Percentiles rank a stretch among this genome's conserved stretches.
Conservation (phyloP, 1,139 yeast genomes). For the Arxiozyma slooffiae region DNA sequence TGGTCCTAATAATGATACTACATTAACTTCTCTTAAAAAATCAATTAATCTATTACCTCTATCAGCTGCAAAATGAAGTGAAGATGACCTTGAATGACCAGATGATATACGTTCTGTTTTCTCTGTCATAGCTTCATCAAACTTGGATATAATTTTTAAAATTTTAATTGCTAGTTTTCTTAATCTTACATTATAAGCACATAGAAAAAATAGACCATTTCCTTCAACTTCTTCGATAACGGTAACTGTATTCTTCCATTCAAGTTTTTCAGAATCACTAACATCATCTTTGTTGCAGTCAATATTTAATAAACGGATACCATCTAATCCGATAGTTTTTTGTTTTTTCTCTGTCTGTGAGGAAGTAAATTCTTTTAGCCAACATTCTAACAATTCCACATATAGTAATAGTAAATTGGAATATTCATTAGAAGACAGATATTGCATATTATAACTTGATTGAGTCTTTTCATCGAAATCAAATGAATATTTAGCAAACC, state of each 20-base stretch:
- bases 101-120: slow-evolving; percentile 30
- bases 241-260: slow-evolving; percentile 68
- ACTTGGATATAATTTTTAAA: slow-evolving; percentile 64
- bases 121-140: slow-evolving; percentile 70
- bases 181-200: slow-evolving; percentile 73
- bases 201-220: slow-evolving; percentile 81
- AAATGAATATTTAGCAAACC: slow-evolving; percentile 72
- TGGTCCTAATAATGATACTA: slow-evolving; percentile 52
- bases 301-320: slow-evolving; percentile 18
- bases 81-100: slow-evolving; percentile 48
- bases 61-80: slow-evolving; percentile 63
- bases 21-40: slow-evolving; percentile 61
- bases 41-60: slow-evolving; percentile 71
- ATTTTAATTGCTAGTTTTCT: slow-evolving; percentile 69
- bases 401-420: slow-evolving; percentile 56
- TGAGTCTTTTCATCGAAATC: slow-evolving; percentile 58
- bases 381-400: slow-evolving; percentile 66
- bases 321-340: slow-evolving; percentile 28
- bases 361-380: slow-evolving; percentile 57
- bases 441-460: slow-evolving; percentile 42
- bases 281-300: slow-evolving; percentile 30
- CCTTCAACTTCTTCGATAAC: slow-evolving; percentile 93
- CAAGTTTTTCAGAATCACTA: slow-evolving; percentile 55
- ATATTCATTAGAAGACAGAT: slow-evolving; percentile 49
- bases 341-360: slow-evolving; percentile 23